Percentiles rank a stretch among this genome's conserved stretches.
phyloP scores from a whole-genome alignment of 441 rosid species.

The Erysimum cheiri region DNA sequence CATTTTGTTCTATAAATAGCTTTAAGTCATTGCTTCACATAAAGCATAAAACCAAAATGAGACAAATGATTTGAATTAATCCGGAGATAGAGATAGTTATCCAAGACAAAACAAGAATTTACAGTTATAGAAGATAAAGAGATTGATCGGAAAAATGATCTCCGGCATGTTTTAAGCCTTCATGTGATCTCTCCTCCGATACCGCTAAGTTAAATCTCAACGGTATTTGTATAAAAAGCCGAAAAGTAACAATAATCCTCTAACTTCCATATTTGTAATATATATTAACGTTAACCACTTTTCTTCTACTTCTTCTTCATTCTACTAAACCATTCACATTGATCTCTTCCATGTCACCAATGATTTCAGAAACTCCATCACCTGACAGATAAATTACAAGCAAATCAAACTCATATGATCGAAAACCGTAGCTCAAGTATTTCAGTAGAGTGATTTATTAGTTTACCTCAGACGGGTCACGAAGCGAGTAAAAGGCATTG shows the following conservation, averaged over 20 bases:
- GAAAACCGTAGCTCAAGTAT: constrained; percentile 3
- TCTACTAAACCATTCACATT: constrained; percentile 47
- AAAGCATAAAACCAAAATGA: background rate
- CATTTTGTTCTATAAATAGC: background rate
- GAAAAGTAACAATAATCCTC: constrained; percentile 21
- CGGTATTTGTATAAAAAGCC: constrained; percentile 48
- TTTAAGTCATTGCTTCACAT: constrained; percentile 1
- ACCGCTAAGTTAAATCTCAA: constrained; percentile 45
- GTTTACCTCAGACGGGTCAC: constrained; percentile 84
- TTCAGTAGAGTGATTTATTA: background rate
- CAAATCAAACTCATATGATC: constrained; percentile 6
- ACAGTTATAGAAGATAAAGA: constrained; percentile 50
- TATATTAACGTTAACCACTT: constrained; percentile 27
- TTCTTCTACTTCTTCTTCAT: constrained; percentile 27
- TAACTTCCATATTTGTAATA: constrained; percentile 31
- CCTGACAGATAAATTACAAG: constrained; percentile 48
- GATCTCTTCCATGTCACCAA: constrained; percentile 78
- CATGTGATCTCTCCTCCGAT: constrained; percentile 27
- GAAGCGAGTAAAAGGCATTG: constrained; percentile 82
- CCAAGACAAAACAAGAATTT: constrained; percentile 43
- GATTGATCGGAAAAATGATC: constrained; percentile 26
- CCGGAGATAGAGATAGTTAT: constrained; percentile 4
- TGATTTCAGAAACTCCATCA: constrained; percentile 82
- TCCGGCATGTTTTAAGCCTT: constrained; percentile 35
- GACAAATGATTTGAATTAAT: constrained; percentile 16